phyloP scores from a whole-genome alignment of 2,329 filamentous ascomycete genomes.

The Fusarium avenaceum region DNA sequence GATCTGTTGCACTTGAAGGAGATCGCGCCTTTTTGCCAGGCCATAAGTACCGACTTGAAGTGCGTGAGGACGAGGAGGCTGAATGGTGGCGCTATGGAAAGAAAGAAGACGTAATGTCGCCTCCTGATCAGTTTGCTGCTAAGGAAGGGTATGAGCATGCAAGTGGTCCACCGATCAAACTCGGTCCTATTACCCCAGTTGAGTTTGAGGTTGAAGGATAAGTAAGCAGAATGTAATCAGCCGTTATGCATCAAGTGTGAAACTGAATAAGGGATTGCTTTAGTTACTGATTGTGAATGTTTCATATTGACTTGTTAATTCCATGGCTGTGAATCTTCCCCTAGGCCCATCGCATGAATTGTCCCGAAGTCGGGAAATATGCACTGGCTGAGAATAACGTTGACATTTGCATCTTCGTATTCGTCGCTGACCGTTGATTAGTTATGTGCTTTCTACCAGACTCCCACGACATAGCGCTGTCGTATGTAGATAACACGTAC shows the following conservation, averaged over 20 bases:
- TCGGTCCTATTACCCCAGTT: neutral
- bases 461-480: neutral
- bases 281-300: neutral
- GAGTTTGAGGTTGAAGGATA: neutral
- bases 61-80: neutral
- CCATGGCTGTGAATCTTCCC: neutral
- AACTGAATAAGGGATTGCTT: no score
- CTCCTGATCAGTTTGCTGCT: neutral
- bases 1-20: neutral
- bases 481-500: neutral
- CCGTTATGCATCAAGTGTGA: no score
- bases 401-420: neutral
- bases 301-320: neutral
- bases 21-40: neutral
- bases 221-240: no score
- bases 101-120: neutral
- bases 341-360: neutral
- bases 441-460: neutral
- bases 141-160: neutral
- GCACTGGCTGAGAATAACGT: neutral
- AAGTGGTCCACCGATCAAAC: neutral
- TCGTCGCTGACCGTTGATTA: neutral
- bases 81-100: neutral
- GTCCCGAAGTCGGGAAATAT: neutral
- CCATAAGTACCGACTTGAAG: neutral